phyloP scores from a whole-genome alignment of 2,329 filamentous ascomycete genomes.

The Colletotrichum spinosum region DNA sequence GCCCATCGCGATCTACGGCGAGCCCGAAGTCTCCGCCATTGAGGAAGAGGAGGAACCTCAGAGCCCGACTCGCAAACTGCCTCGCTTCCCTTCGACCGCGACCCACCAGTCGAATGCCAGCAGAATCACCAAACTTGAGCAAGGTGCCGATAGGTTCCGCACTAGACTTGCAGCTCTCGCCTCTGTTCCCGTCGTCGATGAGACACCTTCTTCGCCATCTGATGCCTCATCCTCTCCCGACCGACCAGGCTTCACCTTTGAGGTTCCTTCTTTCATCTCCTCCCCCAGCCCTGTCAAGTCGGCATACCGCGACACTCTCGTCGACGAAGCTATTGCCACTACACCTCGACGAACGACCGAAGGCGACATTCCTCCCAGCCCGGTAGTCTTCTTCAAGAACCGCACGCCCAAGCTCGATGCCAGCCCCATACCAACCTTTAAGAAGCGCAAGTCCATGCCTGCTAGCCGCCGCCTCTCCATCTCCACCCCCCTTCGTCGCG shows the following conservation, averaged over 20 bases:
- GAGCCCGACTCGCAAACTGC: constrained; percentile 27
- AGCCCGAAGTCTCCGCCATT: constrained; percentile 28
- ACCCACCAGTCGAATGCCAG: constrained; percentile 29
- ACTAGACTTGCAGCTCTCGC: constrained; percentile 12
- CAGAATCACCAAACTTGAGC: constrained; percentile 18
- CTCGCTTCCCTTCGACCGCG: constrained; percentile 32
- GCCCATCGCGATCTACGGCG: constrained; percentile 28
- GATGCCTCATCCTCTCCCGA: constrained; percentile 23
- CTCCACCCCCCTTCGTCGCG: constrained; percentile 22
- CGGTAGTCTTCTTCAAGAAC: constrained; percentile 27
- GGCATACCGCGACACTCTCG: not conserved
- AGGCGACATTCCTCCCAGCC: constrained; percentile 10
- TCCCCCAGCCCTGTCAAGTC: constrained; percentile 1
- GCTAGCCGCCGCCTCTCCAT: constrained; percentile 9
- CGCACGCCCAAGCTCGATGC: constrained; percentile 15
- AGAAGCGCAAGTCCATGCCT: constrained; percentile 27
- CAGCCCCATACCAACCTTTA: constrained; percentile 14
- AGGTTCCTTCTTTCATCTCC: constrained; percentile 23
- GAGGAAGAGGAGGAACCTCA: constrained; percentile 35
- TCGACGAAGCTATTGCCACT: not conserved
- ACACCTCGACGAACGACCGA: too few species aligned
- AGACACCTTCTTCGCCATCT: not conserved
- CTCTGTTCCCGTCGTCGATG: not conserved
- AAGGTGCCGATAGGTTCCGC: constrained; percentile 11
- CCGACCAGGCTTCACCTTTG: constrained; percentile 26